These are phyloP conservation scores for Leccinum subtestaceum DNA, from an alignment of 768 basidiomycete species.

Conservation along the genomic window DNA sequence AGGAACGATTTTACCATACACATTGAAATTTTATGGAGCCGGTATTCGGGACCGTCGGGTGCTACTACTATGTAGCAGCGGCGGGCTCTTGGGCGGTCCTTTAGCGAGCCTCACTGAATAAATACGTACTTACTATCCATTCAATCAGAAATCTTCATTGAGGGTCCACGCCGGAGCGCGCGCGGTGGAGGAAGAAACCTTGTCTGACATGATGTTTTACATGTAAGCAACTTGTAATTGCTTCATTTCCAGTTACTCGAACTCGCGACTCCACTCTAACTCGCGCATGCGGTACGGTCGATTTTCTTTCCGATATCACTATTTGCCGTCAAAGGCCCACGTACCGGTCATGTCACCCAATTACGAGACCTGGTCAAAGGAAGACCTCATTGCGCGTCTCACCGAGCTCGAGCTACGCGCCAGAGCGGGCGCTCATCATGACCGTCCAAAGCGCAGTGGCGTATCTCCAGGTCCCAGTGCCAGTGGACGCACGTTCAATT, in stretches of 20 bases:
- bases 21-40: too few species aligned
- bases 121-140: too few species aligned
- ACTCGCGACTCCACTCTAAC: neutral
- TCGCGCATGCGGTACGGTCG: constrained; percentile 31
- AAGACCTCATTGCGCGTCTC: constrained; percentile 69
- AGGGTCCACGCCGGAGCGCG: neutral
- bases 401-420: constrained; percentile 47
- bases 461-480: constrained; percentile 11
- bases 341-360: constrained; percentile 37
- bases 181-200: neutral
- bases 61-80: neutral
- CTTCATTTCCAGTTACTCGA: neutral
- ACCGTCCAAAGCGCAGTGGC: constrained; percentile 8
- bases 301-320: constrained; percentile 33
- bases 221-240: neutral
- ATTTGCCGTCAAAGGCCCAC: constrained; percentile 28
- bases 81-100: neutral
- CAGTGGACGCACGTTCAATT: constrained; percentile 51
- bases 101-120: too few species aligned
- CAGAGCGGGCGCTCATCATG: constrained; percentile 14
- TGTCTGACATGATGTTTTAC: neutral
- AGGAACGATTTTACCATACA: too few species aligned
- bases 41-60: too few species aligned
- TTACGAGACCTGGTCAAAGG: constrained; percentile 60
- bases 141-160: too few species aligned